Conservation (phyloP, 495 filamentous ascomycete genomes). For the Aspergillus asperescens region DNA sequence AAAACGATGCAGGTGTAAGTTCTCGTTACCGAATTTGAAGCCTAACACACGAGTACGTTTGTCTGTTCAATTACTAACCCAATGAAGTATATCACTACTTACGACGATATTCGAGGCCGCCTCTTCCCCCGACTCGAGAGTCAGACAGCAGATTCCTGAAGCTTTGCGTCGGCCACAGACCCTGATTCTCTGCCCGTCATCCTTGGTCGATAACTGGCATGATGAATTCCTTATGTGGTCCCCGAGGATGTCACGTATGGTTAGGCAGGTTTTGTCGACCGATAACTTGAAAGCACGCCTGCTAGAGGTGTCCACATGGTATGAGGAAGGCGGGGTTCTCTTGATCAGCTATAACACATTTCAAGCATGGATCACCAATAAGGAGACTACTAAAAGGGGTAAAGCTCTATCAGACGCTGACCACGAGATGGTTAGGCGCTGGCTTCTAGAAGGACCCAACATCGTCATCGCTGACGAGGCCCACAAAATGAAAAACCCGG, state of each 20-base stretch:
- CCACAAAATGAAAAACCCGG: conserved; percentile 66
- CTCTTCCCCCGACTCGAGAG: conserved; percentile 47
- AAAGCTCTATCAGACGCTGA: conserved; percentile 27
- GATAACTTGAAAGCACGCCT: conserved; percentile 31
- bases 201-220: conserved; percentile 74
- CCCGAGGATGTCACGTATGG: conserved; percentile 39
- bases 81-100: conserved; percentile 59
- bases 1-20: conserved; percentile 85
- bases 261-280: conserved; percentile 45
- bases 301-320: conserved; percentile 52
- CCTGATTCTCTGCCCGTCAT: conserved; percentile 70
- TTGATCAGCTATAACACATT: conserved; percentile 72
- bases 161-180: conserved; percentile 56
- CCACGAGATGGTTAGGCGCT: conserved; percentile 35
- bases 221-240: conserved; percentile 72
- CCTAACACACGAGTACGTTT: background rate
- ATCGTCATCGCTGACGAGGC: conserved; percentile 89
- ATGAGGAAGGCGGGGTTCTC: conserved; percentile 61
- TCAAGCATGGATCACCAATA: conserved; percentile 39
- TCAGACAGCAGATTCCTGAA: conserved; percentile 62
- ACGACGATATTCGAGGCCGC: conserved; percentile 65
- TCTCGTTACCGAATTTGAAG: no score
- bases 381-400: conserved; percentile 16
- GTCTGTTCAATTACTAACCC: background rate
- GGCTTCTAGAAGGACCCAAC: conserved; percentile 56